Evolutionary conservation across 192 early-diverging fungal genomes (phyloP).

Genomic region (Coemansia sp.): DNA sequence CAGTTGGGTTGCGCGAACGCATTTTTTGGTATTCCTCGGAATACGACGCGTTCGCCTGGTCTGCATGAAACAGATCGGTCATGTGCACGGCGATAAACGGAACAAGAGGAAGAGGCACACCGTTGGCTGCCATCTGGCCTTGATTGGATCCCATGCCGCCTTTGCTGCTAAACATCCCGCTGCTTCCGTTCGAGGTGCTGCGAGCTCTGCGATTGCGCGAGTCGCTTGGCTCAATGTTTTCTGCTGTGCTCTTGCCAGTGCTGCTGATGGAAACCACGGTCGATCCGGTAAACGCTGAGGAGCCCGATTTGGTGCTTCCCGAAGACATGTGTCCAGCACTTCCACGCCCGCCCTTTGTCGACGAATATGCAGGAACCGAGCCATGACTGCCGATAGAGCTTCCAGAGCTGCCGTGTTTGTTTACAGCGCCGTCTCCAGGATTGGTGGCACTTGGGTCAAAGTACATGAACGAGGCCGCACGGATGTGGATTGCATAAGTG

Average conservation of each 20-base stretch:
- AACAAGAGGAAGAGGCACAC: slow-evolving; percentile 46
- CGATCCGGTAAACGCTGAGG: slow-evolving; percentile 1
- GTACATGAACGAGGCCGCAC: slow-evolving; percentile 51
- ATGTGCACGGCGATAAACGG: slow-evolving; percentile 58
- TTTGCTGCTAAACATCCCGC: slow-evolving; percentile 27
- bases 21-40: slow-evolving; percentile 54
- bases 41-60: slow-evolving; percentile 57
- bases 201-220: slow-evolving; percentile 37
- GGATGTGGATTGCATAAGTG: slow-evolving; percentile 51
- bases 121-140: slow-evolving; percentile 40
- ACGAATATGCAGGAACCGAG: slow-evolving; percentile 34
- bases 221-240: slow-evolving; percentile 26
- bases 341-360: slow-evolving; percentile 32
- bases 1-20: slow-evolving; percentile 44
- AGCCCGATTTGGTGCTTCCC: slow-evolving; percentile 13
- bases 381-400: slow-evolving; percentile 15
- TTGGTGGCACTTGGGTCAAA: slow-evolving; percentile 28
- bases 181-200: slow-evolving; percentile 45
- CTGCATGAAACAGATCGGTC: slow-evolving; percentile 57
- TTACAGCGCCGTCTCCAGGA: not conserved
- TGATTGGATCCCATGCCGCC: slow-evolving; percentile 26
- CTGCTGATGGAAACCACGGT: slow-evolving; percentile 12
- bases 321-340: slow-evolving; percentile 35
- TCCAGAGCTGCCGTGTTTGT: slow-evolving; percentile 4
- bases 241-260: not conserved